Conservation (phyloP, 495 filamentous ascomycete genomes). For the Aspergillus ostianus region DNA sequence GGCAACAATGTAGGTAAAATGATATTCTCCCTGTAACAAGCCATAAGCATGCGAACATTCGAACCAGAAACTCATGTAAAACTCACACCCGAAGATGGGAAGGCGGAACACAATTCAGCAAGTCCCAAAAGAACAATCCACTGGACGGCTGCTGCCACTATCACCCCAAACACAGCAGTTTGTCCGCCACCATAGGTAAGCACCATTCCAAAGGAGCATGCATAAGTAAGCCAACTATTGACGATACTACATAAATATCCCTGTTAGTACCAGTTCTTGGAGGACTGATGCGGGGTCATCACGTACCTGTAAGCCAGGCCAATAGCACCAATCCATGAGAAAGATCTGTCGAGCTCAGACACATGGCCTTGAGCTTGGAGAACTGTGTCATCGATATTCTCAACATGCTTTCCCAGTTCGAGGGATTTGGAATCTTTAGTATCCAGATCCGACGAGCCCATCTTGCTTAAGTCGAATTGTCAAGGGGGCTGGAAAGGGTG, state of each 20-base stretch:
- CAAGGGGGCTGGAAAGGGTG: too few species aligned
- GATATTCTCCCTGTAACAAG: conserved; percentile 26
- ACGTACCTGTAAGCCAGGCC: conserved; percentile 18
- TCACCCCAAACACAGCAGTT: conserved; percentile 22
- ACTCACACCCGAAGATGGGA: conserved; percentile 30
- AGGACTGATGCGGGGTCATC: background rate
- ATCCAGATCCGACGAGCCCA: background rate
- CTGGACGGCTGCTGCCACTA: conserved; percentile 20
- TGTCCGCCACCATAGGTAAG: conserved; percentile 24
- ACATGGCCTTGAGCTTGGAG: conserved; percentile 24
- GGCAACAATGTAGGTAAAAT: conserved; percentile 32
- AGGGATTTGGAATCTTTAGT: too few species aligned
- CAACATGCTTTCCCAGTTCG: background rate
- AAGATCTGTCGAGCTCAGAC: conserved; percentile 17
- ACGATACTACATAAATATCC: conserved; percentile 16
- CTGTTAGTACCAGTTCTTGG: background rate
- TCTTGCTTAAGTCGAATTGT: background rate
- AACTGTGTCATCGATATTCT: conserved; percentile 18
- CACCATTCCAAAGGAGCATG: conserved; percentile 21
- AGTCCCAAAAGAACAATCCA: conserved; percentile 30
- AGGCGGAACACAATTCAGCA: conserved; percentile 24
- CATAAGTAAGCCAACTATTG: conserved; percentile 29
- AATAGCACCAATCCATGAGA: conserved; percentile 23
- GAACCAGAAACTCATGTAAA: background rate
- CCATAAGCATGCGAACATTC: background rate